Evolutionary conservation across 1,139 yeast species (phyloP), one percentile per base, ranked within the genome.

Genomic region (Eremothecium sinecaudum): DNA sequence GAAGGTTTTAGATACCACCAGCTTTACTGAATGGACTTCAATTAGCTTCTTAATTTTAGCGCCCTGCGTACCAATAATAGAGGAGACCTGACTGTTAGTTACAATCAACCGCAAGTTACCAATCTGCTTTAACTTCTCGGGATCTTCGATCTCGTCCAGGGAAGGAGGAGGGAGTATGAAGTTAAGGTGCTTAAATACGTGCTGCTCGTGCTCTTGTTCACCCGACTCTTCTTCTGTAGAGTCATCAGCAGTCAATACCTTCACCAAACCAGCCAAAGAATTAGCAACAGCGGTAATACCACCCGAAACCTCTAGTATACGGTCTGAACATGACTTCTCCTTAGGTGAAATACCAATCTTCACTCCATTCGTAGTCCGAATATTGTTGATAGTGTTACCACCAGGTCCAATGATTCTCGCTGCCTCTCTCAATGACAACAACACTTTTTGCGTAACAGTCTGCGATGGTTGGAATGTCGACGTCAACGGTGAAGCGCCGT

Each of bases 401-500:
- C 75, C 79, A 50, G 81, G 82, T 31, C 96, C 96, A 50, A 86
- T 86, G 43, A 86, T 75, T 43, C 87, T 81, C 13, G 95, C 95
- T 10, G 94, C 87, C 59, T 86, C 96, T 54, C 80, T 81, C 37
- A 92, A 75, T 9, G 92, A 75, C 15, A 86, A 83, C 28, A 86
- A 66, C 2, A 86, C 73, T 46, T 95, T 68, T 53, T 56, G 45
- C 31, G 41, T 36, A 24, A 45, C 44, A 14, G 44, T 41, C 8
- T 12, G 12, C 28, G 28, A n/a, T n/a, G n/a, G n/a, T n/a, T n/a
- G n/a, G n/a, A n/a, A n/a, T n/a, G n/a, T n/a, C n/a, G n/a, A n/a
- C n/a, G n/a, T n/a, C n/a, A n/a, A n/a, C n/a, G n/a, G n/a, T n/a
- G 14, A 12, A 23, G 25, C 8, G 14, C 25, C 14, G 11, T 23